Evolutionary conservation across 1,284 basidiomycete genomes (phyloP).

Genomic region (Xanthoconium separans): DNA sequence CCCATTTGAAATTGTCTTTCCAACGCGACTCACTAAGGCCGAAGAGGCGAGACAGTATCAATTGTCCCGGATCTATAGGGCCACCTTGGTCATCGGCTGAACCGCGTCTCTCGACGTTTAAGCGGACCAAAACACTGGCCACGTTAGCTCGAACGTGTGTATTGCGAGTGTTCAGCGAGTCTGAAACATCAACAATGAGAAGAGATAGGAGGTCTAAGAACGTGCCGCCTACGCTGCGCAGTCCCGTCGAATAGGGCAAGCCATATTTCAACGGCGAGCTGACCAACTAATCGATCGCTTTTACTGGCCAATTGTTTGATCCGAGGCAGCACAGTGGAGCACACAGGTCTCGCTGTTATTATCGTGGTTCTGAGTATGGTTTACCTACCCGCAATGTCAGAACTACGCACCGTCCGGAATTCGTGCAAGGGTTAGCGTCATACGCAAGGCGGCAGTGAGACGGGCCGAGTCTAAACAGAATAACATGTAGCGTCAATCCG

Average conservation of each 20-base stretch:
- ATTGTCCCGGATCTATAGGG: not conserved
- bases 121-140: too few relatives aligned
- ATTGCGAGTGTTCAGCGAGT: too few relatives aligned
- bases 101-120: not conserved
- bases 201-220: not conserved
- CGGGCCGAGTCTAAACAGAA: conserved; percentile 7
- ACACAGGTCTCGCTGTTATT: conserved; percentile 9
- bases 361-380: not conserved
- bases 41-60: conserved; percentile 14
- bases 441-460: conserved; percentile 18
- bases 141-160: too few relatives aligned
- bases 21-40: conserved; percentile 16
- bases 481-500: not conserved
- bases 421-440: conserved; percentile 17
- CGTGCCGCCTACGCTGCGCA: conserved; percentile 4
- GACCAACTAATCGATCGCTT: conserved; percentile 11
- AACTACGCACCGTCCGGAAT: conserved; percentile 10
- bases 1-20: not conserved
- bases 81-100: not conserved
- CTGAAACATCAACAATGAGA: not conserved
- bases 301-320: conserved; percentile 18
- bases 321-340: conserved; percentile 6
- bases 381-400: not conserved
- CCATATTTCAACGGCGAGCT: conserved; percentile 21
- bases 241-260: conserved; percentile 10